These are phyloP conservation scores for Neurospora intermedia DNA, from an alignment of 495 filamentous ascomycete species.

Conservation along the genomic window DNA sequence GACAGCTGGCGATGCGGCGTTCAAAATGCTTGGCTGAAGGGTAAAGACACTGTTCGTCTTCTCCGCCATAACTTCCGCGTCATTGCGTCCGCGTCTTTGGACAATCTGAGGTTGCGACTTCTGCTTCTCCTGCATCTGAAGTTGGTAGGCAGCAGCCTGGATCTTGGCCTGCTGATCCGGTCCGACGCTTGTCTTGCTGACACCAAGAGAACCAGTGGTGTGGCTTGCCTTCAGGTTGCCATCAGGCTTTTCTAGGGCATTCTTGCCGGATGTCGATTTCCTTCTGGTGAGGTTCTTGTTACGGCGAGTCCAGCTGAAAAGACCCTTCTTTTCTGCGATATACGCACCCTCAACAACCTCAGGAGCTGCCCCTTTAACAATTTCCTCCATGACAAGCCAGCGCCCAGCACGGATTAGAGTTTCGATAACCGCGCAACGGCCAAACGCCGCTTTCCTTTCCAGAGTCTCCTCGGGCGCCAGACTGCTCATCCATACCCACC, in stretches of 20 bases:
- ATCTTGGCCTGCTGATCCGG: constrained; percentile 89
- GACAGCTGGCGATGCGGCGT: constrained; percentile 83
- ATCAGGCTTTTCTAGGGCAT: constrained; percentile 26
- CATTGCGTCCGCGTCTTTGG: constrained; percentile 38
- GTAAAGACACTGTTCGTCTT: constrained; percentile 92
- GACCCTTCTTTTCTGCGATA: constrained; percentile 86
- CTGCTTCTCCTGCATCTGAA: constrained; percentile 54
- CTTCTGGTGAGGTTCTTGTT: constrained; percentile 52
- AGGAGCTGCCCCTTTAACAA: constrained; percentile 85
- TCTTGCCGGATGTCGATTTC: constrained; percentile 49
- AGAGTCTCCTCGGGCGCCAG: constrained; percentile 75
- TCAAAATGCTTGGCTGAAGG: constrained; percentile 74
- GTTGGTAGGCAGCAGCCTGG: constrained; percentile 72
- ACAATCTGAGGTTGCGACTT: constrained; percentile 35
- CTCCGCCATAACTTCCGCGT: constrained; percentile 44
- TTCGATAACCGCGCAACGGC: constrained; percentile 84
- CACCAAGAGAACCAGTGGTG: constrained; percentile 31
- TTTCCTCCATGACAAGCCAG: constrained; percentile 94
- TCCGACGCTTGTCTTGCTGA: constrained; percentile 81
- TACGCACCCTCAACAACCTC: constrained; percentile 76
- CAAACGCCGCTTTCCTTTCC: constrained; percentile 82
- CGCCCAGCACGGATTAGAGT: constrained; percentile 69
- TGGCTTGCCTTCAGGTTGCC: constrained; percentile 17
- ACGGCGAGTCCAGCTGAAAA: constrained; percentile 75
- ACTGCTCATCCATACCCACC: constrained; percentile 99